A percentile compares a stretch with the other conserved stretches of the same genome.
phyloP scores from a whole-genome alignment of 2,329 filamentous ascomycete genomes.

The Monilinia aucupariae region DNA sequence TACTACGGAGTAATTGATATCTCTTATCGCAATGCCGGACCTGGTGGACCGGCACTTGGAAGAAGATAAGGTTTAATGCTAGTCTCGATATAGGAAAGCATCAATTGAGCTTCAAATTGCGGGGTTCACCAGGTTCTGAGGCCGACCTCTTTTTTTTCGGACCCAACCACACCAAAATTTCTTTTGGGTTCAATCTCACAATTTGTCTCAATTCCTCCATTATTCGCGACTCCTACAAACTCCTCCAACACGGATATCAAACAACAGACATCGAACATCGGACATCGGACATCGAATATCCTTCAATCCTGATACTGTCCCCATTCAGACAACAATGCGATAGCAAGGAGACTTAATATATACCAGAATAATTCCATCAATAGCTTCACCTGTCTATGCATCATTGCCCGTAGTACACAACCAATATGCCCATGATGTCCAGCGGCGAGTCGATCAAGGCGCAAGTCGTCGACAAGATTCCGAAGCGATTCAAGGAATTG shows the following conservation, averaged over 20 bases:
- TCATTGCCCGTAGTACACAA: conserved; percentile 3
- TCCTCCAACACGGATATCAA: no score
- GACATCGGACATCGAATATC: background rate
- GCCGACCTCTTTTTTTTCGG: conserved; percentile 9
- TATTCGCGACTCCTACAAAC: background rate
- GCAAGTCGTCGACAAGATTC: conserved; percentile 82
- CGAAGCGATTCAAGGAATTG: conserved; percentile 87
- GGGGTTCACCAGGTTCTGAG: conserved; percentile 13
- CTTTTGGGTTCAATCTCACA: conserved; percentile 1
- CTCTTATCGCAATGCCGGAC: conserved; percentile 2
- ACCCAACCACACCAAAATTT: conserved; percentile 17
- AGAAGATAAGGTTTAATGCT: background rate
- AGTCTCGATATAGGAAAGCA: background rate
- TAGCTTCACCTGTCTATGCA: conserved; percentile 3
- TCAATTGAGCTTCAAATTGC: conserved; percentile 3
- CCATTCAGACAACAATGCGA: background rate
- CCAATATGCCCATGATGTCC: conserved; percentile 27
- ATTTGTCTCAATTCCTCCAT: conserved; percentile 8
- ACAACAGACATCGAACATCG: no score
- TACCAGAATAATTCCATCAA: background rate
- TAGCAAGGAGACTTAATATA: background rate
- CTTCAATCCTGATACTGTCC: background rate
- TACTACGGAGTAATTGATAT: no score
- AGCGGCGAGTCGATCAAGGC: conserved; percentile 55
- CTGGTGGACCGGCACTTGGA: no score